phyloP scores from a whole-genome alignment of 2,329 filamentous ascomycete genomes.

The Diplodia corticola region DNA sequence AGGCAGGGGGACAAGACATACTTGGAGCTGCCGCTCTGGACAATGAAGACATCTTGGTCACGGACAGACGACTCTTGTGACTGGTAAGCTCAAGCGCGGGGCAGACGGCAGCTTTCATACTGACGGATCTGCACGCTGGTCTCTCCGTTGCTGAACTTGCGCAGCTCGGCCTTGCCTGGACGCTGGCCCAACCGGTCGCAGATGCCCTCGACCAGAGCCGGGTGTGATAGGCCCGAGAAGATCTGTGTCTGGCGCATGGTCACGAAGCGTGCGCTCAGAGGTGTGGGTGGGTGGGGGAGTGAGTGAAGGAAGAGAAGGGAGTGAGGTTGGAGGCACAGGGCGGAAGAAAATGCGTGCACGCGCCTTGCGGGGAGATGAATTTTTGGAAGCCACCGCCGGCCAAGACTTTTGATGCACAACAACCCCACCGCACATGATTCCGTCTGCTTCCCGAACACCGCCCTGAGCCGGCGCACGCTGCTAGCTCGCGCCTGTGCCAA shows the following conservation, averaged over 20 bases:
- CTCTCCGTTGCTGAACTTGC: slow-evolving; percentile 70
- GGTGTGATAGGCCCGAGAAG: slow-evolving; percentile 67
- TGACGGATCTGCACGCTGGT: slow-evolving; percentile 67
- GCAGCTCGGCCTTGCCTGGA: slow-evolving; percentile 60
- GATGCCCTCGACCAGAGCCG: slow-evolving; percentile 63
- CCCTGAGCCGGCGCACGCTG: neutral
- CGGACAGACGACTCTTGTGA: slow-evolving; percentile 66
- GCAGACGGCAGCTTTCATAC: slow-evolving; percentile 26
- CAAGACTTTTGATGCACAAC: neutral
- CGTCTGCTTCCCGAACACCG: neutral
- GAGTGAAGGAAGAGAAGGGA: neutral
- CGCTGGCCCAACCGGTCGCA: slow-evolving; percentile 65
- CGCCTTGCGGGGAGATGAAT: slow-evolving; percentile 12
- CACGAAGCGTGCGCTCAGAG: neutral
- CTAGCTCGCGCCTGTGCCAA: neutral
- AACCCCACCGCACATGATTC: neutral
- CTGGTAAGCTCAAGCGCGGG: slow-evolving; percentile 15
- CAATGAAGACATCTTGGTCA: slow-evolving; percentile 98
- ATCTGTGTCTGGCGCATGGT: slow-evolving; percentile 66
- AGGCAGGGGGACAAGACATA: slow-evolving; percentile 32
- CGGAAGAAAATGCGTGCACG: neutral
- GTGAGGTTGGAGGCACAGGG: neutral
- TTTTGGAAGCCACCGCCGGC: slow-evolving; percentile 14
- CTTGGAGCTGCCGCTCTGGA: slow-evolving; percentile 91
- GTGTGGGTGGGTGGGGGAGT: neutral